Evolutionary conservation across 345 rosid genomes (phyloP).

Genomic region (Carallia brachiata): DNA sequence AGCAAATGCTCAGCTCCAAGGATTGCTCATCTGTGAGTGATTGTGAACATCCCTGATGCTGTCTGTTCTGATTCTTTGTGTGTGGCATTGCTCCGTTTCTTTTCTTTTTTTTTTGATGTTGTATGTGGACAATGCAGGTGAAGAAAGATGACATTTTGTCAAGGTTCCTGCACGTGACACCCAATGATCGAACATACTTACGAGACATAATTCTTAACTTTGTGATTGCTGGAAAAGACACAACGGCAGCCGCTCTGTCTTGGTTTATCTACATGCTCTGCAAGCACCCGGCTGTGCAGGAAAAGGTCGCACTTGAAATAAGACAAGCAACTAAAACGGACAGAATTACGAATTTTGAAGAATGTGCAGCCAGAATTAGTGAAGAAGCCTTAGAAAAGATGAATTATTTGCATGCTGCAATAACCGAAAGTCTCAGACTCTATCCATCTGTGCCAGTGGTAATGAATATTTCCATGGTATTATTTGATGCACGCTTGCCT

Average conservation of each 20-base stretch:
- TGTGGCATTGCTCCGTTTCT: too few species aligned
- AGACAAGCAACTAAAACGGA: conserved; percentile 18
- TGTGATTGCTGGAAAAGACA: conserved; percentile 67
- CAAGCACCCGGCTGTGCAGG: conserved; percentile 43
- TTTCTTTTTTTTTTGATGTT: not conserved
- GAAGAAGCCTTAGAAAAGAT: conserved; percentile 49
- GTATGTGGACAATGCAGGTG: conserved; percentile 20
- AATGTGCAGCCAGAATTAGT: conserved; percentile 30
- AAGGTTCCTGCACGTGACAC: conserved; percentile 47
- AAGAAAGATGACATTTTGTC: conserved; percentile 60
- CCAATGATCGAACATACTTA: conserved; percentile 39
- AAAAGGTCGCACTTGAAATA: conserved; percentile 44
- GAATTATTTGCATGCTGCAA: conserved; percentile 58
- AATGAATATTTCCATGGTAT: conserved; percentile 3
- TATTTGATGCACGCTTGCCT: too few species aligned
- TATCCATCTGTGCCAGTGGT: conserved; percentile 65
- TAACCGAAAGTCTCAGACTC: conserved; percentile 58
- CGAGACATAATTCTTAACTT: conserved; percentile 57
- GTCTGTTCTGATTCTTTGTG: not conserved
- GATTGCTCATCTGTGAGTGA: conserved; percentile 41
- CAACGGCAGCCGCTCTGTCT: conserved; percentile 53
- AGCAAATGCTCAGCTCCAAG: conserved; percentile 32
- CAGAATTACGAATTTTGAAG: conserved; percentile 14
- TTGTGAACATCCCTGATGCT: not conserved
- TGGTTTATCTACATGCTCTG: conserved; percentile 62